Evolutionary conservation across 2,329 filamentous ascomycete genomes (phyloP), one percentile per base, ranked within the genome.

Genomic region (Verticillium dahliae): DNA sequence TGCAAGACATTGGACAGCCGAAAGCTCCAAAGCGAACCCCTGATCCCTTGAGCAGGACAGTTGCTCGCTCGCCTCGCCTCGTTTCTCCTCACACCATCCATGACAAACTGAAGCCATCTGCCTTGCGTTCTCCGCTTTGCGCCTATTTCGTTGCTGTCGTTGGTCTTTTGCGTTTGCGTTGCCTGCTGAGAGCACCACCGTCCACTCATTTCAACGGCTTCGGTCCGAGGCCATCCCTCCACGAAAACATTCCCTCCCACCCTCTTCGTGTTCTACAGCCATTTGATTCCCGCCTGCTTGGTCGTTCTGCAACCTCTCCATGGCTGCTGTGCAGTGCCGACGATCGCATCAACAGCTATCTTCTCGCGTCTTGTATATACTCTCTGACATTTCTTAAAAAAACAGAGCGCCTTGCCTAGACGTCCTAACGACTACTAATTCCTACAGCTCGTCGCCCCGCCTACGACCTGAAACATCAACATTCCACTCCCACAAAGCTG

Each of bases 391-490:
- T 18, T 22, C 22, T 52, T 52, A 52, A n/a, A 31, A 22, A 52
- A 31, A 18, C 45, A 52, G 45, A 52, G 45, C 45, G 45, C 45
- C n/a, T 52, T 27, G 4, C n/a, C 45, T 52, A 18, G 45, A 52
- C 22, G 7, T 18, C 45, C 18, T 52, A 52, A 52, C 45, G 54
- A 33, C 27, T 56, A 56, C 54, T 54, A 38, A 54, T 54, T 59
- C 58, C 58, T 54, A 35, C 58, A 45, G 41, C n/a, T 38, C 33
- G 58, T 59, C 58, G 45, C 58, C 58, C 58, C 58, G 58, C 45
- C 58, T 59, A 59, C 58, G 22, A 45, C 58, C 58, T 59, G 58
- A 59, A 59, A 59, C 58, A 59, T 59, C 58, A 59, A 55, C 58
- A 59, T 59, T 59, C 58, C 58, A 55, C 41, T 9, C 18, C 34